Evolutionary conservation across 192 early-diverging fungal species (phyloP).

Genomic region (Powellomyces hirtus): DNA sequence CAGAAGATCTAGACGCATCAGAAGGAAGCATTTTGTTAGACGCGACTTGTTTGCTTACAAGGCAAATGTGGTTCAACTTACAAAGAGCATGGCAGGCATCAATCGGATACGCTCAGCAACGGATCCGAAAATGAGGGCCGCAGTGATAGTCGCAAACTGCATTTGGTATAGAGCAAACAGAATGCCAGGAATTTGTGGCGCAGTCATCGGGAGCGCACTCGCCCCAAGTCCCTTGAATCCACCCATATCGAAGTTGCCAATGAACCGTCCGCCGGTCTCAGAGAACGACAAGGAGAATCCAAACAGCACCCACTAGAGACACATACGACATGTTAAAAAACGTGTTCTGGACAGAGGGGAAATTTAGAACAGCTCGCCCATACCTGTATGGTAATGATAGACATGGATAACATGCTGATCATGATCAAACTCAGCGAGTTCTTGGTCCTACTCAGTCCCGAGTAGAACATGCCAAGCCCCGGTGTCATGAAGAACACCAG

Average conservation of each 20-base stretch:
- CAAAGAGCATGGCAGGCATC: conserved; percentile 82
- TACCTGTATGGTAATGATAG: conserved; percentile 83
- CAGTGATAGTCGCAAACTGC: conserved; percentile 90
- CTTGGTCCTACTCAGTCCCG: conserved; percentile 89
- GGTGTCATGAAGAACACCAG: conserved; percentile 95
- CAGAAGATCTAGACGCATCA: too few species aligned
- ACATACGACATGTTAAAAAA: too few species aligned
- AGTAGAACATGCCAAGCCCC: conserved; percentile 94
- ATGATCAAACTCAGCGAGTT: conserved; percentile 89
- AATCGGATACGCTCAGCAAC: conserved; percentile 87
- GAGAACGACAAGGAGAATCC: conserved; percentile 88
- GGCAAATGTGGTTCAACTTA: too few species aligned
- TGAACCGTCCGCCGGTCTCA: conserved; percentile 67
- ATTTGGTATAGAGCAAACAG: conserved; percentile 84
- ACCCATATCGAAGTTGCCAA: conserved; percentile 78
- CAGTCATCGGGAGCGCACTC: conserved; percentile 47
- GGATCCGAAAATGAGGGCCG: conserved; percentile 86
- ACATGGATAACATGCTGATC: conserved; percentile 64
- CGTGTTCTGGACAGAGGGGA: too few species aligned
- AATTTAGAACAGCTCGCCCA: too few species aligned
- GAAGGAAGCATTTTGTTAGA: too few species aligned
- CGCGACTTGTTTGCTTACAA: too few species aligned
- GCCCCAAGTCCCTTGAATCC: conserved; percentile 65
- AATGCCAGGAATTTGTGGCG: conserved; percentile 67
- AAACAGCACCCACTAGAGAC: conserved; percentile 76